Evolutionary conservation across 2,329 filamentous ascomycete species (phyloP), one percentile per base, ranked within the genome.

Genomic region (Geosmithia morbida): DNA sequence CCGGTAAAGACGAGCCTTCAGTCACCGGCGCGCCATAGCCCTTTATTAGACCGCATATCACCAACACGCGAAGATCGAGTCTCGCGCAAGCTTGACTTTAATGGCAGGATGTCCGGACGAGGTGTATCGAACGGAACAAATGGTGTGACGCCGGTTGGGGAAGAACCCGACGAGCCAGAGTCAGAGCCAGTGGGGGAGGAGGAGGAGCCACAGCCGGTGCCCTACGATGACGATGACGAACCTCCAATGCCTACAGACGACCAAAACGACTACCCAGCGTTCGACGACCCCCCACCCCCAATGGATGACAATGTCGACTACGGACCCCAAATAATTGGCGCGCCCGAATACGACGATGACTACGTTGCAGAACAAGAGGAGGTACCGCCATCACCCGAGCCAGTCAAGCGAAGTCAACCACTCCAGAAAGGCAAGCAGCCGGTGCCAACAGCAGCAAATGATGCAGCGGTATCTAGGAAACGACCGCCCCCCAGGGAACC

Each of bases 1-100:
- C 83, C 83, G 1, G 69, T 75, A 48, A 85, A 83, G 61, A 81
- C 81, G 3, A 65, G 71, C 33, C 68, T 79, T 22, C 65, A 69
- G 13, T 77, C 74, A 2, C 82, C 82, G 0, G 79, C 82, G 22
- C 72, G 77, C 51, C 72, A 74, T 48, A 79, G 78, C 54, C 77
- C 75, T 4, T 72, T 73, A 44, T 61, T 81, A 47, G 73, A 69
- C 29, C 74, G 70, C 43, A 65, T 66, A 17, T 74, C 71, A 16
- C 70, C 74, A 0, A 57, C 61, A 10, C 66, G 60, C 20, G 58
- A 61, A 13, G 58, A 58, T 20, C 64, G 68, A 4, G 71, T 79
- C 14, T 75, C 70, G 48, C 69, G 78, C 47, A 67, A 65, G 41
- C 63, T 83, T 8, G 68, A 81, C 55, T 81, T 80, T 49, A 57